Base-by-base conservation (phyloP, 2,329 filamentous ascomycete genomes). In the Blastomyces silverae region DNA sequence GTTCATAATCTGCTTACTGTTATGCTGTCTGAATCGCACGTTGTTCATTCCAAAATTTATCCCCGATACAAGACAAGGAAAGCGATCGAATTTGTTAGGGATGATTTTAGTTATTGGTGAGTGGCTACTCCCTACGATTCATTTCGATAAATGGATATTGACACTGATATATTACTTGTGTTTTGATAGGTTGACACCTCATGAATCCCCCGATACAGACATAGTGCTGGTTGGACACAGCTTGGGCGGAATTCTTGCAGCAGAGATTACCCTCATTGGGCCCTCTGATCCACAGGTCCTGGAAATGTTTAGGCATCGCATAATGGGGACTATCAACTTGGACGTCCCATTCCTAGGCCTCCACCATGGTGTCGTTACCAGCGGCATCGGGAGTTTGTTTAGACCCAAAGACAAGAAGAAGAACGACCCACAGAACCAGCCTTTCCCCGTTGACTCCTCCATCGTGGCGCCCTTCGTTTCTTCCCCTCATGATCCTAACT, bases 341-440 rank as follows among this genome's bases (percentile, higher is more conserved):
- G 92, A 97, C 75, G 89, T 90, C 0, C 92, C 92, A 0, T 91
- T 95, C 65, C 80, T 96, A 6, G 92, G 92, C 3, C 88, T 97
- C 73, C 91, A 97, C 75, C 92, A 91, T 0, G 90, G 92, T 6
- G 89, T 97, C 53, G 85, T 96, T 53, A 84, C 87, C n/a, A 89
- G 89, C 48, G 91, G 92, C 1, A 84, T 96, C 63, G 84, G 87
- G 2, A 93, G 90, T 72, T 81, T 96, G 13, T 94, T 96, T 75
- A 80, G 79, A 46, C 42, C 78, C 77, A 61, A 77, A 79, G 57
- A 72, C 73, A 59, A 72, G 73, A 3, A 61, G 39, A 48, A 62
- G 50, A 46, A 56, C 7, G 50, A 56, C 7, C 66, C 69, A 15
- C 70, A 66, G 59, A 71, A 69, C 39, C 50, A 58, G n/a, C 42